phyloP scores from a whole-genome alignment of 306 rosid genomes.

The Gillenia trifoliata region DNA sequence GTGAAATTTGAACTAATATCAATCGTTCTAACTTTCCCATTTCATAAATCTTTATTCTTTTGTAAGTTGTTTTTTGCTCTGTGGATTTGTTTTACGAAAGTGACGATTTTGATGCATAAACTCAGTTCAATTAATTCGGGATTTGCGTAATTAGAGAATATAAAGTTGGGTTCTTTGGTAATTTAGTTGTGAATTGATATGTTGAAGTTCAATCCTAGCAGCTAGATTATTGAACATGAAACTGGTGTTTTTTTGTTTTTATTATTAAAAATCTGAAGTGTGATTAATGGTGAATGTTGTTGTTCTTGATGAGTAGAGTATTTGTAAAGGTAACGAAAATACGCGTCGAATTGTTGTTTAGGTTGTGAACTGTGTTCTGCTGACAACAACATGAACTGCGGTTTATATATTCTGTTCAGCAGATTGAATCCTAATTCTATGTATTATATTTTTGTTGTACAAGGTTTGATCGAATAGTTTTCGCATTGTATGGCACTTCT shows the following conservation, averaged over 20 bases:
- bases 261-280: neutral
- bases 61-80: neutral
- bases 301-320: neutral
- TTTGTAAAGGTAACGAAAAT: neutral
- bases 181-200: neutral
- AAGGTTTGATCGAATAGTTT: neutral
- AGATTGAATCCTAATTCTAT: neutral
- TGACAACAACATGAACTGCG: neutral
- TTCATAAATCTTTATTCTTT: neutral
- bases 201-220: neutral
- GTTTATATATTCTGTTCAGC: neutral
- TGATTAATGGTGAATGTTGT: neutral
- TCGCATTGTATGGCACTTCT: neutral
- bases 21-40: neutral
- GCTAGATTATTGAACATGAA: slow-evolving; percentile 1
- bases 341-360: neutral
- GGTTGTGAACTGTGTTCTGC: neutral
- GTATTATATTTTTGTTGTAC: neutral
- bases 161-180: neutral
- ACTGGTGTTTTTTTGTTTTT: neutral
- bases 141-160: neutral
- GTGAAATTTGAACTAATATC: neutral
- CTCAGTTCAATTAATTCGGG: neutral
- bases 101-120: neutral
- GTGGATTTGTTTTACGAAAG: neutral